Conservation (phyloP, 257 asterid species). For the Solanum sitiens region DNA sequence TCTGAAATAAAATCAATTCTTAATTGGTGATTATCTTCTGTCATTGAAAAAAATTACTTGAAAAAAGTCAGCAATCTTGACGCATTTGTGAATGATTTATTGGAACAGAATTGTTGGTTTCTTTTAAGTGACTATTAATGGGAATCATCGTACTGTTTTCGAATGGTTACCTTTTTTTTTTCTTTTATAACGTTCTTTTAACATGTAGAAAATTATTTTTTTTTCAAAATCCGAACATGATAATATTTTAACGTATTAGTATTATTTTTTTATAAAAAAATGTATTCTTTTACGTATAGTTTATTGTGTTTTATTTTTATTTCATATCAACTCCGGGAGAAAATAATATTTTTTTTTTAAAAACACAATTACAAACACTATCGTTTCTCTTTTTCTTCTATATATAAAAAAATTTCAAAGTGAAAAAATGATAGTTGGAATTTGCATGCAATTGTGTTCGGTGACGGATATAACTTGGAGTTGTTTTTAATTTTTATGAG, state of each 20-base stretch:
- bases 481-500: too few relatives aligned
- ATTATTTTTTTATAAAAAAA: too few relatives aligned
- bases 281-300: neutral
- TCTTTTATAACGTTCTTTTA: neutral
- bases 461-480: neutral
- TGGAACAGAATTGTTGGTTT: neutral
- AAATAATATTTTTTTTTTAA: too few relatives aligned
- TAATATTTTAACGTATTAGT: neutral
- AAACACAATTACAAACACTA: too few relatives aligned
- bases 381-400: too few relatives aligned
- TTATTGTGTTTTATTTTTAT: too few relatives aligned
- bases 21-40: neutral
- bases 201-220: neutral
- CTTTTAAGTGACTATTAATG: neutral
- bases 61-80: neutral
- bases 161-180: neutral
- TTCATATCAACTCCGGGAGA: too few relatives aligned
- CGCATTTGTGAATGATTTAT: neutral
- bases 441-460: neutral
- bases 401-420: neutral
- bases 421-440: neutral
- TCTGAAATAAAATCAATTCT: neutral
- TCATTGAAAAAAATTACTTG: neutral
- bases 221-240: neutral
- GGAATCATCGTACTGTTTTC: neutral